phyloP scores from a whole-genome alignment of 345 rosid species.

The Psidium friedrichsthalianum region DNA sequence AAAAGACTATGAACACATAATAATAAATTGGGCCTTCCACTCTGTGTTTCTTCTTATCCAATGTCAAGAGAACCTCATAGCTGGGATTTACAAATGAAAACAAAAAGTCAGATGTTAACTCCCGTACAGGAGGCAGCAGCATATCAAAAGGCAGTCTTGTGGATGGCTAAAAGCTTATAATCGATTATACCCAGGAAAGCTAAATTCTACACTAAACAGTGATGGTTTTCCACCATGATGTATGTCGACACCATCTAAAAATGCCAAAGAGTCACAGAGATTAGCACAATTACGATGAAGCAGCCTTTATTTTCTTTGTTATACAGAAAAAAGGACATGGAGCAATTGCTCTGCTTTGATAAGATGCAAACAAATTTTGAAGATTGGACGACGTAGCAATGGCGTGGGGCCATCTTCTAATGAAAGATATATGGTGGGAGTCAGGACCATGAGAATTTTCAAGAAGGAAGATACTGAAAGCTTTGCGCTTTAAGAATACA shows the following conservation, averaged over 20 bases:
- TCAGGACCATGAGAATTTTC: neutral
- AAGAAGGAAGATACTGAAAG: neutral
- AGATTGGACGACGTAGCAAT: neutral
- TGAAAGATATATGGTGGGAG: neutral
- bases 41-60: slow-evolving; percentile 58
- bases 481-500: neutral
- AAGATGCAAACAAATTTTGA: neutral
- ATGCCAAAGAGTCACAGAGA: neutral
- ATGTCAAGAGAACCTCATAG: slow-evolving; percentile 58
- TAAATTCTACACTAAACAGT: neutral
- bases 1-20: slow-evolving; percentile 71
- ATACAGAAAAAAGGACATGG: neutral
- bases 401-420: neutral
- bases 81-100: slow-evolving; percentile 23
- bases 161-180: neutral
- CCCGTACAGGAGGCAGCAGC: neutral
- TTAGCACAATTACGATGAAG: neutral
- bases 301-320: neutral
- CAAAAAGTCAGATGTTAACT: neutral
- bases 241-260: neutral
- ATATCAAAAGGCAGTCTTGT: neutral
- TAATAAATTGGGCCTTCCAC: slow-evolving; percentile 68
- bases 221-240: neutral
- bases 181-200: neutral
- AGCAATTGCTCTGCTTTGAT: neutral